Conservation (phyloP, 495 filamentous ascomycete genomes). For the Xylaria nigripes region DNA sequence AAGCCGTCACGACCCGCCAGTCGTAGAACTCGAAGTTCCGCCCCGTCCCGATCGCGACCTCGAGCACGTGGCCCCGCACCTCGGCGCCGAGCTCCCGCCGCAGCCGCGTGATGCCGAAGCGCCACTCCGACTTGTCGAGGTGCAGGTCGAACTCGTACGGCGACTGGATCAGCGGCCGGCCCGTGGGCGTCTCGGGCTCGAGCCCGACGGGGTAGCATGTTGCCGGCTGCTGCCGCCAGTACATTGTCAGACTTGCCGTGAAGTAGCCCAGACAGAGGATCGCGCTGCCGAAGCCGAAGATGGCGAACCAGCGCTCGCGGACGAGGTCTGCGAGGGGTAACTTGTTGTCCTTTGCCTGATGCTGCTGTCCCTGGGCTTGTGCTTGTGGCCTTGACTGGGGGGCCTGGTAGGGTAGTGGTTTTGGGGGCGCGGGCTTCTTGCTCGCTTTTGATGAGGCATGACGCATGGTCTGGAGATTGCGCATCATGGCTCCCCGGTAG, state of each 20-base stretch:
- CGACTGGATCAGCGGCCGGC: constrained; percentile 25
- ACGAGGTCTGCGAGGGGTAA: constrained; percentile 15
- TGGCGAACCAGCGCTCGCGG: constrained; percentile 18
- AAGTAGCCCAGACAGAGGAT: constrained; percentile 24
- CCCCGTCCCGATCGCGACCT: constrained; percentile 87
- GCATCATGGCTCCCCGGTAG: not conserved
- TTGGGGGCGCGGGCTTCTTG: not conserved
- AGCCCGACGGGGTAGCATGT: constrained; percentile 16
- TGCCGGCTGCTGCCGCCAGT: constrained; percentile 18
- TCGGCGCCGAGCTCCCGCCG: constrained; percentile 52
- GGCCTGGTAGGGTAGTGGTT: constrained; percentile 6
- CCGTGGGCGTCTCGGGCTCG: constrained; percentile 23
- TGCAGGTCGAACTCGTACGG: constrained; percentile 54
- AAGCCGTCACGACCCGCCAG: constrained; percentile 31
- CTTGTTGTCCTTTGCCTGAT: constrained; percentile 4
- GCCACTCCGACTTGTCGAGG: constrained; percentile 57
- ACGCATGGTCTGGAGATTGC: not conserved
- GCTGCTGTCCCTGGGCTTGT: constrained; percentile 2
- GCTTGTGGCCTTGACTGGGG: not conserved
- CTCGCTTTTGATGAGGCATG: not conserved
- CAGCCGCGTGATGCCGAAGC: constrained; percentile 54
- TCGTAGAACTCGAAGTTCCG: constrained; percentile 72
- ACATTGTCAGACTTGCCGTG: constrained; percentile 15
- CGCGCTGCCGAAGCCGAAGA: constrained; percentile 24
- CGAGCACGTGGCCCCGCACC: constrained; percentile 74